Evolutionary conservation across 1,284 basidiomycete genomes (phyloP).

Genomic region (Taiwanofungus camphoratus): DNA sequence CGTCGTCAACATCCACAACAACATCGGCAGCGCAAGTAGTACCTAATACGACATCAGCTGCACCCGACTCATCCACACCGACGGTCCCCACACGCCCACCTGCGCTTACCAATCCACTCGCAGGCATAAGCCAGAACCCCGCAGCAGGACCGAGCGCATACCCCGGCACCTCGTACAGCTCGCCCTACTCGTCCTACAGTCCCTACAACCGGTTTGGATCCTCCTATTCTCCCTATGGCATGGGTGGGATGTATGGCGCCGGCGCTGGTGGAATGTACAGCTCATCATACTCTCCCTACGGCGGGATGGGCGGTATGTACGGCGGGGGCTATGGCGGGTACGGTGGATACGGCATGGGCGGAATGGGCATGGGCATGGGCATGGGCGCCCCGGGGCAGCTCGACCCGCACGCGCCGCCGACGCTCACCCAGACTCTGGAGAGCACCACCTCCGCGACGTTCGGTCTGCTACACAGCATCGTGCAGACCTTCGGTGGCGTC

Average conservation of each 20-base stretch:
- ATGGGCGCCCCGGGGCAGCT: slow-evolving; percentile 40
- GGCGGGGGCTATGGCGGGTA: slow-evolving; percentile 30
- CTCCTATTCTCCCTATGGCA: slow-evolving; percentile 36
- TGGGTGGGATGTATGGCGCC: slow-evolving; percentile 41
- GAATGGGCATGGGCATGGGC: slow-evolving; percentile 30
- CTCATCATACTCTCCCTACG: slow-evolving; percentile 35
- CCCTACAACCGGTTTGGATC: slow-evolving; percentile 44
- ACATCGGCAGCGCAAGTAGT: slow-evolving; percentile 11
- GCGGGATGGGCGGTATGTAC: slow-evolving; percentile 37
- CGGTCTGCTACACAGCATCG: slow-evolving; percentile 88
- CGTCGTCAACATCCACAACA: slow-evolving; percentile 16
- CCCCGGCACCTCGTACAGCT: slow-evolving; percentile 24
- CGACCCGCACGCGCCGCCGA: slow-evolving; percentile 48
- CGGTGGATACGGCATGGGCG: slow-evolving; percentile 25
- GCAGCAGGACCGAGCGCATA: slow-evolving; percentile 5
- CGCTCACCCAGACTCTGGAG: slow-evolving; percentile 85
- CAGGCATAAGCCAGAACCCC: slow-evolving; percentile 3
- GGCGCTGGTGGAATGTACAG: slow-evolving; percentile 30
- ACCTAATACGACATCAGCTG: slow-evolving; percentile 14
- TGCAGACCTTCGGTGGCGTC: slow-evolving; percentile 93
- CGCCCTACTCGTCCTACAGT: slow-evolving; percentile 35
- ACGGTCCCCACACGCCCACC: slow-evolving; percentile 38
- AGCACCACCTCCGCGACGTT: slow-evolving; percentile 91
- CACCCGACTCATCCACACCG: slow-evolving; percentile 24
- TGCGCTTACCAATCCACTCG: slow-evolving; percentile 28